Conservation (phyloP, 208 protist species). For the Zelonia costaricensis region DNA sequence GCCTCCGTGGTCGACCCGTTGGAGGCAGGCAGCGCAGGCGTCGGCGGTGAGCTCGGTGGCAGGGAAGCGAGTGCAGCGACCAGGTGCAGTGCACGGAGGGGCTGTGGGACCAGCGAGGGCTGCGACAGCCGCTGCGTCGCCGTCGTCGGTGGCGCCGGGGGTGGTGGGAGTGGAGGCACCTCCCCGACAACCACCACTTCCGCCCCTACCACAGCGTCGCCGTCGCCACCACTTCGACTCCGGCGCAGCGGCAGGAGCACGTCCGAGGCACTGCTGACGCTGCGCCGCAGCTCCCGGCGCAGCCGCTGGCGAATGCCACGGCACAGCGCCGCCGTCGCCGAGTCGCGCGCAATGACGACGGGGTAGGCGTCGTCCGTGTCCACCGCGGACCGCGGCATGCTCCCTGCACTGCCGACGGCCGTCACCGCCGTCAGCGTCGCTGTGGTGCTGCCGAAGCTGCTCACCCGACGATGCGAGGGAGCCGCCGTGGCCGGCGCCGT, state of each 20-base stretch:
- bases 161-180: too few species aligned
- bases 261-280: conserved; percentile 1
- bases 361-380: conserved; percentile 28
- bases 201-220: neutral
- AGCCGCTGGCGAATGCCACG: conserved; percentile 23
- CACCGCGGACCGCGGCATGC: neutral
- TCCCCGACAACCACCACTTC: neutral
- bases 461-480: conserved; percentile 2
- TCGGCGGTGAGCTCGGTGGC: too few species aligned
- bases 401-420: conserved; percentile 1
- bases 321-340: conserved; percentile 23
- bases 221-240: neutral
- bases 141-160: too few species aligned
- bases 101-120: too few species aligned
- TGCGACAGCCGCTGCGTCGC: too few species aligned
- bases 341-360: conserved; percentile 1
- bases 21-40: too few species aligned
- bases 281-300: conserved; percentile 10
- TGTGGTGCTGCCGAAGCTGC: neutral
- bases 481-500: neutral
- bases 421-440: neutral
- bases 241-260: neutral
- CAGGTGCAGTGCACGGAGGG: too few species aligned
- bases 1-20: too few species aligned
- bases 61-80: too few species aligned